Evolutionary conservation across 331 rosid genomes (phyloP).

Genomic region (Acacia pycnantha): DNA sequence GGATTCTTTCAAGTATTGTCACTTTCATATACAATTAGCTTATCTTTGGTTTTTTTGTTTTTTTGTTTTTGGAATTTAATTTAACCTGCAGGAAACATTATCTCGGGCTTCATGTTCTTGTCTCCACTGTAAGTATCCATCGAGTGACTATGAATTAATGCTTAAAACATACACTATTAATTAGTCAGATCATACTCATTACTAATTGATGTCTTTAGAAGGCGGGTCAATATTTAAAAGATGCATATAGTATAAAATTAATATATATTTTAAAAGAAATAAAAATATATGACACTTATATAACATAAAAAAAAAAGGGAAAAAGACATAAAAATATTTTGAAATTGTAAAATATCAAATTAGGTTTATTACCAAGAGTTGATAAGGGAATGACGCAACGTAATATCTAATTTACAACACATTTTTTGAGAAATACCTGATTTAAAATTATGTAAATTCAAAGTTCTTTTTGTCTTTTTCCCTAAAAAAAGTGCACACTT

Average conservation of each 20-base stretch:
- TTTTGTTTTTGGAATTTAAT: background rate
- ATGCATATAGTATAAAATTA: background rate
- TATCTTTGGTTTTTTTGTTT: background rate
- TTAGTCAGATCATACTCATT: background rate
- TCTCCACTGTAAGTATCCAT: slow-evolving; percentile 70
- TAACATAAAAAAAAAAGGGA: no score
- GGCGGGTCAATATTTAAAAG: no score
- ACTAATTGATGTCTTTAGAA: slow-evolving; percentile 35
- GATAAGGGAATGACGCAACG: no score
- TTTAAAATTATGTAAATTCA: no score
- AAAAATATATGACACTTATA: background rate
- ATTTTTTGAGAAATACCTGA: no score
- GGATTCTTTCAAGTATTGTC: background rate
- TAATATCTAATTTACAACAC: no score
- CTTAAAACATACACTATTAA: background rate
- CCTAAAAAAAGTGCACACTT: no score
- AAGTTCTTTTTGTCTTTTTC: no score
- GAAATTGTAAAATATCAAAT: no score
- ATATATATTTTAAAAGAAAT: no score
- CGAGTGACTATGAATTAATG: background rate
- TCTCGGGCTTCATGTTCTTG: slow-evolving; percentile 67
- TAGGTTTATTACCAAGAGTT: no score
- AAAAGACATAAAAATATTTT: no score
- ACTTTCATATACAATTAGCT: background rate
- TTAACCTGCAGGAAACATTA: slow-evolving; percentile 71